Percentiles rank a stretch among this genome's conserved stretches.
Evolutionary conservation across 1,284 basidiomycete genomes (phyloP).

Genomic region (Fomes fomentarius): DNA sequence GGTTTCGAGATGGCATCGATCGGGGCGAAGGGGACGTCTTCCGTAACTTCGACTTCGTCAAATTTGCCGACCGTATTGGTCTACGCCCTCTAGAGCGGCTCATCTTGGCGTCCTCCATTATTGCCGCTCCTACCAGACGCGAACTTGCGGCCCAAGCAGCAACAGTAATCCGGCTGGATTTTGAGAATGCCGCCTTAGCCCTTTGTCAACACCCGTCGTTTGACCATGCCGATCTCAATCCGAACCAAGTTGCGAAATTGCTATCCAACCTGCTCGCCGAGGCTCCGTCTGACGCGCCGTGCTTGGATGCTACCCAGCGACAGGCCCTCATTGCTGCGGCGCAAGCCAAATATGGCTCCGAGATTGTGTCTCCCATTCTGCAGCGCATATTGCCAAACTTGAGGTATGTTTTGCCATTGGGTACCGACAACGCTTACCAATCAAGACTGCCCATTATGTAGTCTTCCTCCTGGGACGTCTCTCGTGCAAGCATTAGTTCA

Average conservation of each 20-base stretch:
- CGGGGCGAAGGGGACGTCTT: constrained; percentile 82
- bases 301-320: constrained; percentile 70
- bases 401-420: constrained; percentile 48
- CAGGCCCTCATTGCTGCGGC: constrained; percentile 73
- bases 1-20: constrained; percentile 85
- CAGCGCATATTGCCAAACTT: constrained; percentile 63
- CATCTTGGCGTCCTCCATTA: constrained; percentile 74
- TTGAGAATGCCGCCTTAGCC: constrained; percentile 74
- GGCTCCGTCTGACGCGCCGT: constrained; percentile 62
- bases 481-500: constrained; percentile 75
- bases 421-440: not conserved
- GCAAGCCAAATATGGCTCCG: constrained; percentile 73
- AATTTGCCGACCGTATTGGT: constrained; percentile 78
- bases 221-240: constrained; percentile 78
- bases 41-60: constrained; percentile 76
- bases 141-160: constrained; percentile 73
- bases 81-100: constrained; percentile 80
- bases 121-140: constrained; percentile 67
- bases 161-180: constrained; percentile 69
- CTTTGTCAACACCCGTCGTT: constrained; percentile 78
- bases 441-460: constrained; percentile 31
- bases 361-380: constrained; percentile 54
- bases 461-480: constrained; percentile 65
- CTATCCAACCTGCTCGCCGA: constrained; percentile 80
- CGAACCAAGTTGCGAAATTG: constrained; percentile 75